phyloP scores from a whole-genome alignment of 2,329 filamentous ascomycete species.

The Cercospora sp. region DNA sequence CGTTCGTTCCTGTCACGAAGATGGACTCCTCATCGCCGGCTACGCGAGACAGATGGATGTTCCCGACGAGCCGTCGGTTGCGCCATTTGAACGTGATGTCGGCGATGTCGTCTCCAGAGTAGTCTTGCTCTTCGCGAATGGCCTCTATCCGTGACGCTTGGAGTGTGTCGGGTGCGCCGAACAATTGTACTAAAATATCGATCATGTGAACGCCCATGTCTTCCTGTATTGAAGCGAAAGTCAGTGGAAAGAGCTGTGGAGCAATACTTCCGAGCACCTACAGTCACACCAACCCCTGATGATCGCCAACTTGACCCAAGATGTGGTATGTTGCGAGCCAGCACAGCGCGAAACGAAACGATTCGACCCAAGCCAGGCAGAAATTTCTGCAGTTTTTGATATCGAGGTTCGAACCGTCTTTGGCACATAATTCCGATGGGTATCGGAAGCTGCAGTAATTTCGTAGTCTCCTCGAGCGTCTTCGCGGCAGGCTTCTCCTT shows the following conservation, averaged over 20 bases:
- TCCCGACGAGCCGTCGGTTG: background rate
- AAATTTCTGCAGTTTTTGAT: background rate
- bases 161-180: background rate
- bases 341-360: background rate
- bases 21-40: background rate
- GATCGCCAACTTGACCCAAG: background rate
- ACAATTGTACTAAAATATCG: background rate
- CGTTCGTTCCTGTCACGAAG: background rate
- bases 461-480: background rate
- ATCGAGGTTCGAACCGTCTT: background rate
- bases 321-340: background rate
- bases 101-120: background rate
- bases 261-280: background rate
- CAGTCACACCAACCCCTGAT: background rate
- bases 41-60: background rate
- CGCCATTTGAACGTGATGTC: background rate
- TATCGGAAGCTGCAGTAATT: background rate
- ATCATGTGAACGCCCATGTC: background rate
- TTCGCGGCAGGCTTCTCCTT: background rate
- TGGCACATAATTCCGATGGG: background rate
- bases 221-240: background rate
- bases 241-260: background rate
- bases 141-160: background rate
- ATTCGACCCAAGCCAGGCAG: background rate
- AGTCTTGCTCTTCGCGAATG: background rate